These are phyloP conservation scores for Lepiota brunneoincarnata DNA, from an alignment of 768 basidiomycete species.

Conservation along the genomic window DNA sequence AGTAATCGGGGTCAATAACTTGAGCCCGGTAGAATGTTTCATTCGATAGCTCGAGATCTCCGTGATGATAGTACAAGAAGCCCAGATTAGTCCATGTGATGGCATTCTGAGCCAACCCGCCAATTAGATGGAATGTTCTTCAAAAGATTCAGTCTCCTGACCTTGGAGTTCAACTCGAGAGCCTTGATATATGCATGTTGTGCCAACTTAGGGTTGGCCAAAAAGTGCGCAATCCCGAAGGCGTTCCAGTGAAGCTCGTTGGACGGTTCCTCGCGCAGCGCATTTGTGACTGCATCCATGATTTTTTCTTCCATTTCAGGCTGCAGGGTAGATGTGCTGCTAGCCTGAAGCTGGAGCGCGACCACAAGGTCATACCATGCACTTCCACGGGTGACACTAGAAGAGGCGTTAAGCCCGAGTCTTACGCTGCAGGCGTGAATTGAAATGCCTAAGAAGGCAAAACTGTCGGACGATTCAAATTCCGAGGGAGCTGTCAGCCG, in stretches of 20 bases:
- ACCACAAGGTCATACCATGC: slow-evolving; percentile 76
- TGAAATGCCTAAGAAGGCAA: slow-evolving; percentile 42
- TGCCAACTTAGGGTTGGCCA: slow-evolving; percentile 63
- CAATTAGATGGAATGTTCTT: slow-evolving; percentile 2
- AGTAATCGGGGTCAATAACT: slow-evolving; percentile 87
- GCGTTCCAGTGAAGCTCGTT: slow-evolving; percentile 82
- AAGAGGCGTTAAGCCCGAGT: slow-evolving; percentile 51
- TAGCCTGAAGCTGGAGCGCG: slow-evolving; percentile 50
- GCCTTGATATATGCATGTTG: slow-evolving; percentile 94
- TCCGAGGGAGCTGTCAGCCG: background rate
- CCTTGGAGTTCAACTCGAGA: slow-evolving; percentile 78
- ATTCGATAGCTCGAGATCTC: slow-evolving; percentile 79
- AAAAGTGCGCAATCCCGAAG: slow-evolving; percentile 71
- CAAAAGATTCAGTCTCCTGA: slow-evolving; percentile 27
- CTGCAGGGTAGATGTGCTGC: slow-evolving; percentile 19
- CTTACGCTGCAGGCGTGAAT: slow-evolving; percentile 61
- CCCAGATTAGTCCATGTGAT: slow-evolving; percentile 86
- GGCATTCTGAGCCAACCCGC: slow-evolving; percentile 48
- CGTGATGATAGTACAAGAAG: slow-evolving; percentile 76
- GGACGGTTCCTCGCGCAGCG: slow-evolving; percentile 67
- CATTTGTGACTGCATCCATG: slow-evolving; percentile 58
- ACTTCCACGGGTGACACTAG: slow-evolving; percentile 43
- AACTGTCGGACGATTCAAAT: background rate
- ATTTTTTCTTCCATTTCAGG: slow-evolving; percentile 36
- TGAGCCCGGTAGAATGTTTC: slow-evolving; percentile 87